A percentile compares a stretch with the other conserved stretches of the same genome.
Conservation (phyloP, 2,329 filamentous ascomycete species). For the Fusarium sacchari region DNA sequence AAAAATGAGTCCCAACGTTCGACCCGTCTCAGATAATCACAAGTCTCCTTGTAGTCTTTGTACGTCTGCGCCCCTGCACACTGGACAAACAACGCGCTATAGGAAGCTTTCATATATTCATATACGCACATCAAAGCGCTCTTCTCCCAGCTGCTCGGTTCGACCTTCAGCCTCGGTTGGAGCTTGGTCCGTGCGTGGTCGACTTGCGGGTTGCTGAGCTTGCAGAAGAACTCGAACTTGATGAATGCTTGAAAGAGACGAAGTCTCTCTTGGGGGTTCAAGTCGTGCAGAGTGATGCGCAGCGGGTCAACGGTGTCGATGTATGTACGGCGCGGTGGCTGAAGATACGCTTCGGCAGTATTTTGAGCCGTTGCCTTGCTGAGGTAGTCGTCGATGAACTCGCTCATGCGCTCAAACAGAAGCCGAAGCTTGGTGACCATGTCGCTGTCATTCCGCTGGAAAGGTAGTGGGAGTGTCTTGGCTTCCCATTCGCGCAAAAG, state of each 20-base stretch:
- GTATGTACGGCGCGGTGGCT: background rate
- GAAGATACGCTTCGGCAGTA: background rate
- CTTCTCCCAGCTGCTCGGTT: background rate
- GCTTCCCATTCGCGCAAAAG: background rate
- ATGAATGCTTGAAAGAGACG: background rate
- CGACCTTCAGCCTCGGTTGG: too few species aligned
- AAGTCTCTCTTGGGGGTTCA: background rate
- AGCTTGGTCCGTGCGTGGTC: background rate
- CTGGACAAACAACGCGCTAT: background rate
- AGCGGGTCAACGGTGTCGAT: background rate
- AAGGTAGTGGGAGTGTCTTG: background rate
- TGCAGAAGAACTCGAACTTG: background rate
- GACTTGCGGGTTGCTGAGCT: background rate
- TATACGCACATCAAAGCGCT: background rate
- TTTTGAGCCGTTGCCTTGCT: background rate
- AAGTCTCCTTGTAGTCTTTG: background rate
- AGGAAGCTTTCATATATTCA: background rate
- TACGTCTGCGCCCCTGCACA: background rate
- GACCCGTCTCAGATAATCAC: background rate
- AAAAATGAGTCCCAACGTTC: background rate
- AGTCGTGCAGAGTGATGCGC: background rate
- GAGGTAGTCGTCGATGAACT: background rate
- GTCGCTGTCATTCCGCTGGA: accelerated
- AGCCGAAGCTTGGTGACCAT: background rate
- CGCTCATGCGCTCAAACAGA: background rate